Evolutionary conservation across 805 yeast species (phyloP).

Genomic region (Jamesozyma gamospora): DNA sequence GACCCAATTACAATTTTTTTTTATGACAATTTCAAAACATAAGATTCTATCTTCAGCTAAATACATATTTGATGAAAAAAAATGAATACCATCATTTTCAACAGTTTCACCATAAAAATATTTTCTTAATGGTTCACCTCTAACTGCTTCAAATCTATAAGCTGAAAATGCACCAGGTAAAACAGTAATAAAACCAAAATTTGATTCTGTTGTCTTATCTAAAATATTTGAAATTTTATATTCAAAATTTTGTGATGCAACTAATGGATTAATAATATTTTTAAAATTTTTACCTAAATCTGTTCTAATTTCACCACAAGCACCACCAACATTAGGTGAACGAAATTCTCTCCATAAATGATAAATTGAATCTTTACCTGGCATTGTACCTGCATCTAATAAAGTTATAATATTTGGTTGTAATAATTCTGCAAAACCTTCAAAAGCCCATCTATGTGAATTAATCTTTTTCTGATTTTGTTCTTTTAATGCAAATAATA

Average conservation of each 20-base stretch:
- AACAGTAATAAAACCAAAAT: constrained; percentile 89
- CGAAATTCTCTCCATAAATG: constrained; percentile 82
- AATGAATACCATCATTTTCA: constrained; percentile 56
- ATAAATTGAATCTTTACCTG: constrained; percentile 73
- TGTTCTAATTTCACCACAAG: constrained; percentile 94
- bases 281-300: constrained; percentile 55
- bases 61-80: constrained; percentile 93
- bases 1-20: constrained; percentile 60
- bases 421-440: constrained; percentile 76
- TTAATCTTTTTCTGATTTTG: constrained; percentile 83
- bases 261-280: constrained; percentile 68
- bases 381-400: constrained; percentile 91
- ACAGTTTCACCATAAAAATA: constrained; percentile 89
- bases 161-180: constrained; percentile 97
- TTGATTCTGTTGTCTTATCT: constrained; percentile 92
- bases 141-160: constrained; percentile 72
- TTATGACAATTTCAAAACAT: constrained; percentile 93
- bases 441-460: constrained; percentile 95
- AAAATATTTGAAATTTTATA: constrained; percentile 90
- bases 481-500: constrained; percentile 84
- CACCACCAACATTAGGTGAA: constrained; percentile 82
- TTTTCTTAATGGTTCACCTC: constrained; percentile 78
- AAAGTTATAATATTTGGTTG: constrained; percentile 76
- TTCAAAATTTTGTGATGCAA: constrained; percentile 95
- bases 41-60: constrained; percentile 92